Evolutionary conservation across 1,284 basidiomycete genomes (phyloP), one percentile per base, ranked within the genome.

Genomic region (Pascua guehoae): DNA sequence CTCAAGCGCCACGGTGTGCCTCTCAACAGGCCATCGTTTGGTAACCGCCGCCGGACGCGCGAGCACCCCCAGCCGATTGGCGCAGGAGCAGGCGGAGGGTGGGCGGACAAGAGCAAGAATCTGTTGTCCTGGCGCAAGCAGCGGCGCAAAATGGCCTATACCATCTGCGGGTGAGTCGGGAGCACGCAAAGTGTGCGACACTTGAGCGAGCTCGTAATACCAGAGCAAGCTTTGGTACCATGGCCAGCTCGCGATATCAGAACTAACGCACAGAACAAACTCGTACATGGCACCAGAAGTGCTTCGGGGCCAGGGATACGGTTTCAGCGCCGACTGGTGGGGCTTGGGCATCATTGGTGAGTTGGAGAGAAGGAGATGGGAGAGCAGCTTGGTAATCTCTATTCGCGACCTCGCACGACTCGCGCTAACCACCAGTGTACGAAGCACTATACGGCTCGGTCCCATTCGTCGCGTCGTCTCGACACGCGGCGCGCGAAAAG

Each of bases 271-370:
- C 36, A 72, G 70, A 11, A 93, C 90, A 2, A 93, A 93, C 77
- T 91, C 89, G 46, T 93, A 93, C 77, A 93, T 78, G 91, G 92
- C 90, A 11, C 91, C 92, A 38, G 95, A 98, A 74, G 94, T 98
- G 43, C 90, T 98, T 66, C 85, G 92, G 41, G 81, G 81, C 0
- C 66, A 76, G 70, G 94, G 93, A 24, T 98, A 98, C 77, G 87
- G 89, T 48, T 94, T 90, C 76, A 89, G 88, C 40, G 96, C 91
- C 73, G 94, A 98, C 72, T 98, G 93, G 93, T 98, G 95, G 94
- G 92, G 89, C 73, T 82, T 97, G 49, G 93, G 93, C 18, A 88
- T 95, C 53, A 95, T 96, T 72, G 69, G 74, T 73, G 51, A 87
- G 91, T 58, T 63, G 65, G 46, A 37, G 41, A 46, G n/a, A 47